Evolutionary conservation across 306 rosid species (phyloP).

Genomic region (Lithocarpus polystachyus): DNA sequence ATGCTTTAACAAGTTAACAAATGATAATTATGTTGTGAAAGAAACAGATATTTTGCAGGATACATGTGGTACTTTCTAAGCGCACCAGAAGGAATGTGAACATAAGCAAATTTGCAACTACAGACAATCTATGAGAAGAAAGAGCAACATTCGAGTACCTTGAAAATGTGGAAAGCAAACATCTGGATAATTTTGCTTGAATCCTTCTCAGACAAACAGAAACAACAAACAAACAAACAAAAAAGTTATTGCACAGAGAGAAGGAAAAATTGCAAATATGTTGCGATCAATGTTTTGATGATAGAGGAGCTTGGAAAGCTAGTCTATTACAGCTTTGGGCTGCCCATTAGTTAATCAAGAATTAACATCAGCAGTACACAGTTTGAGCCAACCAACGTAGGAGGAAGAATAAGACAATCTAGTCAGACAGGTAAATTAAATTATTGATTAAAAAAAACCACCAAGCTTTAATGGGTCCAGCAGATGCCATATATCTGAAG

Average conservation of each 20-base stretch:
- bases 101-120: neutral
- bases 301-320: slow-evolving; percentile 1
- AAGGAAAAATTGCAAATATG: slow-evolving; percentile 20
- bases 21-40: neutral
- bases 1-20: neutral
- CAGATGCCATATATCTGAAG: neutral
- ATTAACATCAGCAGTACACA: neutral
- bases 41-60: neutral
- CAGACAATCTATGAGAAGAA: neutral
- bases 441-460: neutral
- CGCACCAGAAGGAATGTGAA: neutral
- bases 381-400: slow-evolving; percentile 13
- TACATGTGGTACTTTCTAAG: neutral
- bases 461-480: neutral
- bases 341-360: neutral
- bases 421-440: neutral
- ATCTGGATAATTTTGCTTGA: slow-evolving; percentile 91
- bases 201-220: slow-evolving; percentile 56
- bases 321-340: neutral
- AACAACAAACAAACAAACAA: slow-evolving; percentile 1
- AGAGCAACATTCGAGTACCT: slow-evolving; percentile 45
- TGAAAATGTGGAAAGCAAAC: slow-evolving; percentile 96
- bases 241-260: slow-evolving; percentile 19
- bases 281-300: neutral
- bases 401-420: neutral